These are phyloP conservation scores for Auriculariales sp. DNA, from an alignment of 768 basidiomycete genomes.

Conservation along the genomic window DNA sequence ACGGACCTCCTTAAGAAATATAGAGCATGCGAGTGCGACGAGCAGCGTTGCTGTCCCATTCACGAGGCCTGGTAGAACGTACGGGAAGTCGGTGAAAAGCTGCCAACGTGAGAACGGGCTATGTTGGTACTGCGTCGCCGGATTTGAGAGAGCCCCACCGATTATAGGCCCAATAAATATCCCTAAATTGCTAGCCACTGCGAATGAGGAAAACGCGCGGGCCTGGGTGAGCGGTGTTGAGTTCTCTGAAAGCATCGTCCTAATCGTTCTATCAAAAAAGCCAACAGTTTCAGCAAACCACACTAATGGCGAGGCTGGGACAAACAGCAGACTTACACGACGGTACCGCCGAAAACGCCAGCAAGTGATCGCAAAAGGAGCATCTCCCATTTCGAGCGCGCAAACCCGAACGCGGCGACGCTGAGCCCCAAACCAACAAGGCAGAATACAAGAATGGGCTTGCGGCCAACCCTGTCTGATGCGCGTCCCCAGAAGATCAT, in stretches of 20 bases:
- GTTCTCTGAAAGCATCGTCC: slow-evolving; percentile 9
- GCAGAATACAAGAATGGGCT: slow-evolving; percentile 6
- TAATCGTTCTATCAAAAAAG: slow-evolving; percentile 4
- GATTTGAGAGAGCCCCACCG: slow-evolving; percentile 7
- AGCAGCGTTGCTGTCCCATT: slow-evolving; percentile 3
- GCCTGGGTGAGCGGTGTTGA: slow-evolving; percentile 7
- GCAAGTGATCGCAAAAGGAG: slow-evolving; percentile 5
- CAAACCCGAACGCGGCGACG: slow-evolving; percentile 5
- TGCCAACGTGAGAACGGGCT: slow-evolving; percentile 2
- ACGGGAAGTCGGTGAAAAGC: slow-evolving; percentile 7
- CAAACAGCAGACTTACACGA: too few species aligned
- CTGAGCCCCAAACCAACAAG: slow-evolving; percentile 3
- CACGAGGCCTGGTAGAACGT: slow-evolving; percentile 8
- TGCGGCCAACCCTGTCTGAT: slow-evolving; percentile 6
- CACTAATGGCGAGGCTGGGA: too few species aligned
- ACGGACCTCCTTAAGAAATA: slow-evolving; percentile 9
- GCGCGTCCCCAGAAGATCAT: slow-evolving; percentile 7
- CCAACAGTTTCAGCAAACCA: too few species aligned
- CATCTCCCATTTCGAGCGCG: slow-evolving; percentile 8
- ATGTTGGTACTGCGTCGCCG: slow-evolving; percentile 4
- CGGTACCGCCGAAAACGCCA: slow-evolving; percentile 7
- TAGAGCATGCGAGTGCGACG: slow-evolving; percentile 3
- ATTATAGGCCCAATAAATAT: slow-evolving; percentile 4
- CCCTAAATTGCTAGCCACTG: slow-evolving; percentile 7
- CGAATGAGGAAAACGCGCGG: slow-evolving; percentile 6